These are phyloP conservation scores for Gossypium trilobum DNA, from an alignment of 441 rosid species.

Conservation along the genomic window DNA sequence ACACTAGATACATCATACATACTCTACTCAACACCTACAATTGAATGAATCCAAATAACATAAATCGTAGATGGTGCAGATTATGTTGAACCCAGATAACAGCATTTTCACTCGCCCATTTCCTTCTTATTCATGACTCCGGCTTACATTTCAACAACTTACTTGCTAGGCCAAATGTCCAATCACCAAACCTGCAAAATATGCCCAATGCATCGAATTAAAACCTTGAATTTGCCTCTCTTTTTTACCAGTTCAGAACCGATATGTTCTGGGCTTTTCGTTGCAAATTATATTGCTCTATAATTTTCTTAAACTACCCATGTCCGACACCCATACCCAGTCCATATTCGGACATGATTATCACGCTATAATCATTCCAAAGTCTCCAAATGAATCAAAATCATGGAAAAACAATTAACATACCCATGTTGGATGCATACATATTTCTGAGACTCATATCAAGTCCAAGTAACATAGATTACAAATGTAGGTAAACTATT, in stretches of 20 bases:
- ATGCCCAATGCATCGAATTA: not conserved
- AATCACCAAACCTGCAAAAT: not conserved
- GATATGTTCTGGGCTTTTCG: not conserved
- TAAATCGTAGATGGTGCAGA: not conserved
- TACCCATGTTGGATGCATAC: not conserved
- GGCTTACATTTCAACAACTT: not conserved
- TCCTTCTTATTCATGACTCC: not conserved
- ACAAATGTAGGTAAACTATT: too few species aligned
- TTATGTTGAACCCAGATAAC: not conserved
- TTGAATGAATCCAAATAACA: not conserved
- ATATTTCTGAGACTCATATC: not conserved
- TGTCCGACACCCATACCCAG: not conserved
- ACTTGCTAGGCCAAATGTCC: not conserved
- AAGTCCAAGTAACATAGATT: not conserved
- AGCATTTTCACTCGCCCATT: not conserved
- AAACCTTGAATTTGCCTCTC: not conserved
- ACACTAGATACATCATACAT: too few species aligned
- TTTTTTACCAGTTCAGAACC: not conserved
- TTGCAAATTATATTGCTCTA: not conserved
- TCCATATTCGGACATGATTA: too few species aligned
- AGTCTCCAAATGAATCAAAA: too few species aligned
- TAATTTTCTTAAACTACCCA: not conserved
- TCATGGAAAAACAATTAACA: not conserved
- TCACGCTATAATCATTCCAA: too few species aligned
- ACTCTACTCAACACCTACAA: too few species aligned